phyloP scores from a whole-genome alignment of 1,139 yeast genomes.

The Waltiozyma sp. region DNA sequence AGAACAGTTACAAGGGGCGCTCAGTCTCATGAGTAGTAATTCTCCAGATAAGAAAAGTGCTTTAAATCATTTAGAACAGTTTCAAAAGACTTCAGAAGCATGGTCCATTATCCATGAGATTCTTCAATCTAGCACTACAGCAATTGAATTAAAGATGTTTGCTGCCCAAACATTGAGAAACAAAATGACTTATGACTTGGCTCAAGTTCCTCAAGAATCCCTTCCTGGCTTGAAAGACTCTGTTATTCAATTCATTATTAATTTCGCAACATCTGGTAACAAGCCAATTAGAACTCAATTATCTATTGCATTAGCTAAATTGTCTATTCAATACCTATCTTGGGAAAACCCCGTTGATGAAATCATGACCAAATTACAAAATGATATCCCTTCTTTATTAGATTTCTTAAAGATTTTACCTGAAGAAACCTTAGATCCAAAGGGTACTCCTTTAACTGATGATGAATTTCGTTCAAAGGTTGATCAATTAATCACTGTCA shows the following conservation, averaged over 20 bases:
- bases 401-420: slow-evolving; percentile 84
- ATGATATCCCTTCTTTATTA: slow-evolving; percentile 35
- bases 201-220: slow-evolving; percentile 54
- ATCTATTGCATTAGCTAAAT: slow-evolving; percentile 68
- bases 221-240: slow-evolving; percentile 49
- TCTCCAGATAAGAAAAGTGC: slow-evolving; percentile 40
- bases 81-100: slow-evolving; percentile 70
- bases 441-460: slow-evolving; percentile 69
- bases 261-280: slow-evolving; percentile 29
- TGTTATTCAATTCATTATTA: slow-evolving; percentile 42
- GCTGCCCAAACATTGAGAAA: slow-evolving; percentile 86
- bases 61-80: slow-evolving; percentile 56
- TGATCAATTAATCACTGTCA: slow-evolving; percentile 47
- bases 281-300: slow-evolving; percentile 68
- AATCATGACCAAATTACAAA: slow-evolving; percentile 41
- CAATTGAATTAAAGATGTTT: slow-evolving; percentile 57
- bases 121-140: slow-evolving; percentile 15
- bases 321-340: slow-evolving; percentile 61
- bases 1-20: slow-evolving; percentile 14
- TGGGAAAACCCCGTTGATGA: slow-evolving; percentile 73
- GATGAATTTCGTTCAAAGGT: slow-evolving; percentile 66
- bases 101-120: slow-evolving; percentile 40
- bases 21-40: slow-evolving; percentile 17
- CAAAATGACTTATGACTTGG: slow-evolving; percentile 73
- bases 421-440: slow-evolving; percentile 75